A percentile compares a stretch with the other conserved stretches of the same genome.
phyloP scores from a whole-genome alignment of 768 basidiomycete species.

The Lactifluus volemus region DNA sequence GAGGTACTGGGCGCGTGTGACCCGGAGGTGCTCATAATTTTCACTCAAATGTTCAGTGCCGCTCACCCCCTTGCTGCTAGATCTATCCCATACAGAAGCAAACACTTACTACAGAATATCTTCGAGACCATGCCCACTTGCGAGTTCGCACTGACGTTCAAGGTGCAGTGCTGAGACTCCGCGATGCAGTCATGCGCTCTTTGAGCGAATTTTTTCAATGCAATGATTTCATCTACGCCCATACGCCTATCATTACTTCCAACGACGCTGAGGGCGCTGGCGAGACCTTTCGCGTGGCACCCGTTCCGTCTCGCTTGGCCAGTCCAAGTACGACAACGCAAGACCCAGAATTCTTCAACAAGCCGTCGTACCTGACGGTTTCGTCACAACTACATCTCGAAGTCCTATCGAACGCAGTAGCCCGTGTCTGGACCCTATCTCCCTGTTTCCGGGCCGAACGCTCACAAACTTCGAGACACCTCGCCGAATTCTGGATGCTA shows the following conservation, averaged over 20 bases:
- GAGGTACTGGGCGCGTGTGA: slow-evolving; percentile 49
- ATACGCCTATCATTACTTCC: slow-evolving; percentile 83
- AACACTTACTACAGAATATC: slow-evolving; percentile 62
- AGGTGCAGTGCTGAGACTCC: slow-evolving; percentile 67
- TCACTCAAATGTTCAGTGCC: neutral
- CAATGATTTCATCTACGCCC: slow-evolving; percentile 69
- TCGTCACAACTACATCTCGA: slow-evolving; percentile 96
- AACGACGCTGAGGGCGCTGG: slow-evolving; percentile 97
- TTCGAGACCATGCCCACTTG: slow-evolving; percentile 84
- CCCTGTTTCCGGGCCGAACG: slow-evolving; percentile 94
- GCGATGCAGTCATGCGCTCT: slow-evolving; percentile 46
- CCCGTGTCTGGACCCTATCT: slow-evolving; percentile 84
- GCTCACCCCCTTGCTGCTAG: slow-evolving; percentile 32
- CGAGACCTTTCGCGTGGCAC: slow-evolving; percentile 71
- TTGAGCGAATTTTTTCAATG: slow-evolving; percentile 67
- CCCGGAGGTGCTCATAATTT: slow-evolving; percentile 36
- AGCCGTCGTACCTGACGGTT: slow-evolving; percentile 80
- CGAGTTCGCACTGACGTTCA: slow-evolving; percentile 68
- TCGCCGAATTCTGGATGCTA: slow-evolving; percentile 99
- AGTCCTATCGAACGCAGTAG: slow-evolving; percentile 65
- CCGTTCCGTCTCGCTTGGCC: slow-evolving; percentile 25
- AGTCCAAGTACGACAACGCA: slow-evolving; percentile 15
- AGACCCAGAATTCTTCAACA: slow-evolving; percentile 57
- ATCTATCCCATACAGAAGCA: slow-evolving; percentile 91
- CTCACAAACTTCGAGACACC: slow-evolving; percentile 80